Evolutionary conservation across 495 filamentous ascomycete genomes (phyloP), one percentile per base, ranked within the genome.

Genomic region (Xylona heveae): DNA sequence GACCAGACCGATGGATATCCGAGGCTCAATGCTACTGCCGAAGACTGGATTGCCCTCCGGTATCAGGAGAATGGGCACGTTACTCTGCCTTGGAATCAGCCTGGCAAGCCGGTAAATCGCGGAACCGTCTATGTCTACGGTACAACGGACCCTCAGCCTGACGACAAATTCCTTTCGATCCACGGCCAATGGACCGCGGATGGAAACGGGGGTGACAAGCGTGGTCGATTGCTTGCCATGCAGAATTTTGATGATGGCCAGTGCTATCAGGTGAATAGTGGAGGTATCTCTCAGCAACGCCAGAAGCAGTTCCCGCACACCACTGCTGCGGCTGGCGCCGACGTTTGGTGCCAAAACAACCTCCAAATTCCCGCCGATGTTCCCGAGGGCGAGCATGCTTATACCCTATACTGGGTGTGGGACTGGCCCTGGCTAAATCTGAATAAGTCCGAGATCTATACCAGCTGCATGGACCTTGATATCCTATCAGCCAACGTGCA

Each of bases 21-120:
- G 2, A 64, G 66, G 39, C 62, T 90, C 8, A 48, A 68, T 35
- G 78, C 74, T 15, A 55, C 61, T 14, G 58, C 77, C 5, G 77
- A 80, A 20, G 64, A 67, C 36, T 62, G 63, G 24, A 59, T 90
- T 31, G 76, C 83, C 14, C 51, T 92, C 33, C 58, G 64, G 13
- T 88, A 80, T 50, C 59, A 66, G 30, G 84, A 94, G 41, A 94
- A 94, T 44, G 84, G 84, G 10, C 84, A 94, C 51, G 76, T 88
- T 35, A 78, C 71, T 1, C 54, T 71, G 0, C 68, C 74, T 4
- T 44, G 59, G 18, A 62, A 62, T 28, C 62, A 68, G 16, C 46
- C 45, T 0, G 59, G 59, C 9, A 78, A 81, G 46, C 78, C 78
- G 0, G 30, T 57, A 36, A 73, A 75, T 24, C 64, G 70, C 13